These are phyloP conservation scores for Ophiostoma perfectum DNA, from an alignment of 2,329 filamentous ascomycete species.

Conservation along the genomic window DNA sequence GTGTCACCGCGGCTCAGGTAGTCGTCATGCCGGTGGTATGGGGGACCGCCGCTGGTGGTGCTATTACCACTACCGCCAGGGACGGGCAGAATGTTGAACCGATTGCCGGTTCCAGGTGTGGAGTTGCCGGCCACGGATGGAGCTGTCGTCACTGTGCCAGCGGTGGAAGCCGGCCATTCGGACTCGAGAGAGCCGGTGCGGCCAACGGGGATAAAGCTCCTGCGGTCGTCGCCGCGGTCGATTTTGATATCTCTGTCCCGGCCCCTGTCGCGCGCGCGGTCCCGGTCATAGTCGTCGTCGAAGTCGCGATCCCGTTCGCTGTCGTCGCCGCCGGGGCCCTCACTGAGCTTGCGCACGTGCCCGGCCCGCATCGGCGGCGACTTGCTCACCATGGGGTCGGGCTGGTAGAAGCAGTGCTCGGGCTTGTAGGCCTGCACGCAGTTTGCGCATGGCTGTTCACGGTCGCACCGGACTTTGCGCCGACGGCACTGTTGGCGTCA, in stretches of 20 bases:
- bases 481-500: constrained; percentile 34
- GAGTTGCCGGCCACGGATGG: constrained; percentile 45
- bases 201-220: neutral
- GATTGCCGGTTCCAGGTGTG: constrained; percentile 28
- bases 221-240: constrained; percentile 6
- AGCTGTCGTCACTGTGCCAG: constrained; percentile 41
- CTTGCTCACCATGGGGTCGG: constrained; percentile 24
- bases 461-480: constrained; percentile 43
- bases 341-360: constrained; percentile 20
- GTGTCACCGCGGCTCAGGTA: constrained; percentile 8
- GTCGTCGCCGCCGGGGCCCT: constrained; percentile 18
- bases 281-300: constrained; percentile 1
- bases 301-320: constrained; percentile 15
- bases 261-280: neutral
- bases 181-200: constrained; percentile 19
- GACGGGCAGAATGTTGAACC: constrained; percentile 12
- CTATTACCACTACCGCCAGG: constrained; percentile 6
- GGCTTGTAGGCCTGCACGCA: constrained; percentile 35
- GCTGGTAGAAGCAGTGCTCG: constrained; percentile 26
- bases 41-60: neutral
- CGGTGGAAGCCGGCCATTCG: constrained; percentile 23
- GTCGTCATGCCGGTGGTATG: constrained; percentile 19
- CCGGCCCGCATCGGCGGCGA: constrained; percentile 19
- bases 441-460: constrained; percentile 39
- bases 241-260: neutral